phyloP scores from a whole-genome alignment of 805 yeast genomes.

The Lachancea cidri region DNA sequence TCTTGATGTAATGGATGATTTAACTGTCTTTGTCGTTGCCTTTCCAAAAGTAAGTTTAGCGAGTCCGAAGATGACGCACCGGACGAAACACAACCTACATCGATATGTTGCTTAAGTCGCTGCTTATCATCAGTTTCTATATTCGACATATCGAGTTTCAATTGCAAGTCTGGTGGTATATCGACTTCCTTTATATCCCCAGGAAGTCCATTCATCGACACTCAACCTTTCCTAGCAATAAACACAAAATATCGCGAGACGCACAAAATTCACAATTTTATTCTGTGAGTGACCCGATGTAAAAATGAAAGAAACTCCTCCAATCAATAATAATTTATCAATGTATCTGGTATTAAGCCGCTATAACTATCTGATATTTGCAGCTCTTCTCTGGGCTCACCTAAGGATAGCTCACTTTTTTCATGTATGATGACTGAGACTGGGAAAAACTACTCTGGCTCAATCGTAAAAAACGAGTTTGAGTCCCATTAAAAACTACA shows the following conservation, averaged over 20 bases:
- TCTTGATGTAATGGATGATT: slow-evolving; percentile 40
- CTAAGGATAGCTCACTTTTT: not conserved
- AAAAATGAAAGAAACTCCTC: not conserved
- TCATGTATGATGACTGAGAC: not conserved
- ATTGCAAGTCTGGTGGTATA: slow-evolving; percentile 24
- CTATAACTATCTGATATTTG: not conserved
- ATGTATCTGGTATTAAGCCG: not conserved
- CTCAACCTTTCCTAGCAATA: not conserved
- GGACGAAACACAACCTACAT: slow-evolving; percentile 12
- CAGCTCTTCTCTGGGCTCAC: not conserved
- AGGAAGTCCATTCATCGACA: slow-evolving; percentile 3
- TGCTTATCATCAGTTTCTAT: slow-evolving; percentile 5
- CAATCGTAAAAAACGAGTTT: not conserved
- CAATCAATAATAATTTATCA: not conserved
- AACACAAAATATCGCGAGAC: not conserved
- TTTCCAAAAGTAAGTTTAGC: slow-evolving; percentile 36
- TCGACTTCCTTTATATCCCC: slow-evolving; percentile 21
- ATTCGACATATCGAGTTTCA: slow-evolving; percentile 13
- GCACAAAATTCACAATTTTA: not conserved
- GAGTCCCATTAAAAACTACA: not conserved
- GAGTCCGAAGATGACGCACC: slow-evolving; percentile 35
- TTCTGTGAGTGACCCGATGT: not conserved
- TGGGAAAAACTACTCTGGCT: not conserved
- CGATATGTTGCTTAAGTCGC: not conserved
- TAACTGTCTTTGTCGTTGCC: slow-evolving; percentile 37